These are phyloP conservation scores for Pichia sp. DNA, from an alignment of 1,139 yeast species.

Conservation along the genomic window DNA sequence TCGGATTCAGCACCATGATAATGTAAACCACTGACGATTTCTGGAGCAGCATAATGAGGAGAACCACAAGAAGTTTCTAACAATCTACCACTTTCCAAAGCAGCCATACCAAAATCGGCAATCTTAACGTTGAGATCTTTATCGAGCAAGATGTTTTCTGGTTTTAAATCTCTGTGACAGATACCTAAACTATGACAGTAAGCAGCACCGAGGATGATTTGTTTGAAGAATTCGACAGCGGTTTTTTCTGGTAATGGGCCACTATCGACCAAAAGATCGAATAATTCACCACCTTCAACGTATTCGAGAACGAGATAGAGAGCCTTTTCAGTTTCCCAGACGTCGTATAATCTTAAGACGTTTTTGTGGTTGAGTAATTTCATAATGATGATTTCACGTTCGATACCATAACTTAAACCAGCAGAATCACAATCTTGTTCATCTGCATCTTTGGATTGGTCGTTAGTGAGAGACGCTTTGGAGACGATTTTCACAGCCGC, in stretches of 20 bases:
- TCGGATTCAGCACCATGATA: constrained; percentile 98
- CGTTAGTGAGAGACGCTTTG: constrained; percentile 63
- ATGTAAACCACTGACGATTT: constrained; percentile 89
- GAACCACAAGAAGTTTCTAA: constrained; percentile 97
- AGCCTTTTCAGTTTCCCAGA: constrained; percentile 97
- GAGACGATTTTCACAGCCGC: constrained; percentile 99
- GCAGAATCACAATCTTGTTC: constrained; percentile 48
- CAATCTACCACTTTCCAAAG: constrained; percentile 79
- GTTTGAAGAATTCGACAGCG: constrained; percentile 88
- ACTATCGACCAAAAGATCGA: constrained; percentile 83
- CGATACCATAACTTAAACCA: constrained; percentile 87
- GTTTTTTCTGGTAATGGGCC: constrained; percentile 89
- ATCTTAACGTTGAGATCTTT: constrained; percentile 87
- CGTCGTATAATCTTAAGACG: constrained; percentile 94
- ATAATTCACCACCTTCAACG: constrained; percentile 96
- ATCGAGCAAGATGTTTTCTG: constrained; percentile 88
- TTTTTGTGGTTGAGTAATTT: constrained; percentile 91
- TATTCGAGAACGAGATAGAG: constrained; percentile 89
- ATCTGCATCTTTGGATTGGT: constrained; percentile 22
- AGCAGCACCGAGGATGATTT: constrained; percentile 86
- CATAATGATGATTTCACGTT: constrained; percentile 89
- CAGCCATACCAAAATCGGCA: constrained; percentile 99
- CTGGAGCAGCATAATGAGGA: constrained; percentile 98
- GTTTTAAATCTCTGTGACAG: constrained; percentile 94
- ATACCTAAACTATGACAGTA: constrained; percentile 95